Conservation (phyloP, 1,139 yeast species). For the Pichia sp. region DNA sequence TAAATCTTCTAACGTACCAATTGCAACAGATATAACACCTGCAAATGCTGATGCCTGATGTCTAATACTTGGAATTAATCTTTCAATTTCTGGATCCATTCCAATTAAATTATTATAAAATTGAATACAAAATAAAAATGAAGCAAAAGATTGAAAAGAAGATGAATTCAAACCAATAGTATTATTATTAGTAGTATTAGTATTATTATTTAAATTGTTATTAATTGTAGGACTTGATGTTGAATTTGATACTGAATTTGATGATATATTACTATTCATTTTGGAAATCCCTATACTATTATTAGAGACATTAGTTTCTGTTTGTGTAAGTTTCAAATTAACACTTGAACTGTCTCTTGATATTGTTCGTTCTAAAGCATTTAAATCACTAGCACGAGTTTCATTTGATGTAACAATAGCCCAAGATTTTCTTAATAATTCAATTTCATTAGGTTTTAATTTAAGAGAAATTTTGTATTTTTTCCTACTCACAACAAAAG, state of each 20-base stretch:
- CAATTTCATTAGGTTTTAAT: conserved; percentile 33
- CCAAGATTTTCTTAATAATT: conserved; percentile 37
- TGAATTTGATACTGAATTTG: not conserved
- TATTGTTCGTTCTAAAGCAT: not conserved
- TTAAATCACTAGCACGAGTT: conserved; percentile 8
- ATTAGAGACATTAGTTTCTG: not conserved
- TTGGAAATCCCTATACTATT: not conserved
- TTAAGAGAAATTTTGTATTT: conserved; percentile 28
- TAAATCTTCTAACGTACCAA: conserved; percentile 31
- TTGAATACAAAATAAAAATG: conserved; percentile 35
- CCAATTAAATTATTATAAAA: conserved; percentile 31
- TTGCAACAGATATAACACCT: conserved; percentile 43
- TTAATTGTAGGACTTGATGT: not conserved
- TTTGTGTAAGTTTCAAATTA: conserved; percentile 3
- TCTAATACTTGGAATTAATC: conserved; percentile 31
- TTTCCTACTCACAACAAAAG: conserved; percentile 23
- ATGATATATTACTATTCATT: not conserved
- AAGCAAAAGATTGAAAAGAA: conserved; percentile 23
- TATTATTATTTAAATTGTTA: conserved; percentile 9
- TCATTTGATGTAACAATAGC: conserved; percentile 22
- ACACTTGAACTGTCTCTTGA: conserved; percentile 8
- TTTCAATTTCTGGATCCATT: conserved; percentile 29
- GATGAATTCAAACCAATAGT: too few species aligned
- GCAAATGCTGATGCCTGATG: conserved; percentile 67
- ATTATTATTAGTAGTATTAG: conserved; percentile 8